phyloP scores from a whole-genome alignment of 345 rosid species.

The Eucalyptus sp. region DNA sequence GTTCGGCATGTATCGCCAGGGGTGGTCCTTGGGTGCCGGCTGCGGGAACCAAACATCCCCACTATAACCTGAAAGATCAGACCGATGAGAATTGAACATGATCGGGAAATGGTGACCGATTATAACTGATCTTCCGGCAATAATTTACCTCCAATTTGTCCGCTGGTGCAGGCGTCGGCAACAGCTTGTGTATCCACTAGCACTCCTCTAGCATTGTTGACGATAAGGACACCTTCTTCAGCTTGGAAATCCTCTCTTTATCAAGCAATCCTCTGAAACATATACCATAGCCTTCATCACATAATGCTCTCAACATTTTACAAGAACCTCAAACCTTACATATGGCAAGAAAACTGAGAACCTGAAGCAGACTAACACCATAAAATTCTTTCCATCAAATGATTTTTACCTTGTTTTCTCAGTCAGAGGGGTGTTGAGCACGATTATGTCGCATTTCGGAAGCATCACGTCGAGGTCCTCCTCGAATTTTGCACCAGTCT shows the following conservation, averaged over 20 bases:
- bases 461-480: constrained; percentile 75
- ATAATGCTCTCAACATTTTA: not conserved
- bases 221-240: constrained; percentile 85
- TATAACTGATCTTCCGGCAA: not conserved
- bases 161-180: constrained; percentile 65
- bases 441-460: constrained; percentile 70
- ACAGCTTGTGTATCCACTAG: constrained; percentile 86
- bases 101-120: not conserved
- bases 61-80: constrained; percentile 54
- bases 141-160: constrained; percentile 62
- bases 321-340: not conserved
- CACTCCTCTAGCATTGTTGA: constrained; percentile 94
- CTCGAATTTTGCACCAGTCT: constrained; percentile 59
- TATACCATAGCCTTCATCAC: not conserved
- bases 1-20: constrained; percentile 98
- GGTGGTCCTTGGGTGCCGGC: constrained; percentile 94
- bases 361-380: not conserved
- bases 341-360: not conserved
- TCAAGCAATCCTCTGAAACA: constrained; percentile 55
- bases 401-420: constrained; percentile 58
- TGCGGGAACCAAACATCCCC: constrained; percentile 96
- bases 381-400: not conserved
- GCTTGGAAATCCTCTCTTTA: constrained; percentile 59
- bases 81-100: not conserved
- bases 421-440: constrained; percentile 74